phyloP scores from a whole-genome alignment of 345 rosid species.

The Dimocarpus longan region DNA sequence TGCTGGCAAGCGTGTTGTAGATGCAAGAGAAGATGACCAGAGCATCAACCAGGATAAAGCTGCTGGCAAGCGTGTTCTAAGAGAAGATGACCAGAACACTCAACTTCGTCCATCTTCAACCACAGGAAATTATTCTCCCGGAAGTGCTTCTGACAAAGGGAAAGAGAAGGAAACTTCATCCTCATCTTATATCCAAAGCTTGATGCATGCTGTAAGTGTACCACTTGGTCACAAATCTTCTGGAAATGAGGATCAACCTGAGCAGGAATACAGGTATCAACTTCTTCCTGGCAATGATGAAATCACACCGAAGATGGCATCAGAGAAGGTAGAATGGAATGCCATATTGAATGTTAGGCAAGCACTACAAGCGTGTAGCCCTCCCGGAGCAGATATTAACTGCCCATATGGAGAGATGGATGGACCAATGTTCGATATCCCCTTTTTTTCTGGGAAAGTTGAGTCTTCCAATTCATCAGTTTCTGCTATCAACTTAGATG shows the following conservation, averaged over 20 bases:
- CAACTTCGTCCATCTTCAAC: background rate
- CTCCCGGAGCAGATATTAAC: background rate
- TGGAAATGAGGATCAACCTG: background rate
- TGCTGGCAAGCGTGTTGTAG: background rate
- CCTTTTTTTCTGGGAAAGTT: background rate
- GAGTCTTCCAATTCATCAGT: background rate
- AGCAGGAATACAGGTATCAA: background rate
- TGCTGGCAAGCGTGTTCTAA: background rate
- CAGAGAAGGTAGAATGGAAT: background rate
- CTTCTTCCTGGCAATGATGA: background rate
- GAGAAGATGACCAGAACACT: background rate
- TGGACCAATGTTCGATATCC: background rate
- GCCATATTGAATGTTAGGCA: background rate
- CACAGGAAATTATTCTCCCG: background rate
- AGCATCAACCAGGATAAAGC: slow-evolving; percentile 1
- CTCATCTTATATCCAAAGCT: background rate
- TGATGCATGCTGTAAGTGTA: background rate
- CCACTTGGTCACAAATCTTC: background rate
- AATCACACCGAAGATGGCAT: background rate
- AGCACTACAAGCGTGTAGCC: slow-evolving; percentile 12
- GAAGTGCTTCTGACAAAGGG: slow-evolving; percentile 1
- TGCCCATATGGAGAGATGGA: background rate
- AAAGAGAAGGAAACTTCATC: slow-evolving; percentile 14
- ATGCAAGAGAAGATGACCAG: background rate
- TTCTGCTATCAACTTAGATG: background rate